Percentiles rank a stretch among this genome's conserved stretches.
phyloP scores from a whole-genome alignment of 2,329 filamentous ascomycete species.

The Neopestalotiopsis sp. region DNA sequence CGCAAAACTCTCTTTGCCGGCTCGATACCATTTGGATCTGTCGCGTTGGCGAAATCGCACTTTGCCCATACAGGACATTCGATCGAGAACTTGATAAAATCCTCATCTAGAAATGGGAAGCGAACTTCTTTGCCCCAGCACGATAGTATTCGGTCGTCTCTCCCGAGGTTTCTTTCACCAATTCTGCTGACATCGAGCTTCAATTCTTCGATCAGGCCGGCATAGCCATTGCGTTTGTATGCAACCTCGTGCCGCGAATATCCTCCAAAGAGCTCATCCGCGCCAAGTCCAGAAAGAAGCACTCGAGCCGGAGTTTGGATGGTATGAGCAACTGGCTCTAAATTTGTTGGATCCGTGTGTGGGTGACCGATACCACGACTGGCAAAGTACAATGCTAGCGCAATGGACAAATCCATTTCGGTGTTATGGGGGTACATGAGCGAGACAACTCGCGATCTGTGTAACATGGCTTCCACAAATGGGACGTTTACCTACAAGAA shows the following conservation, averaged over 20 bases:
- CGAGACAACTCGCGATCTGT: conserved; percentile 71
- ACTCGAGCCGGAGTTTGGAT: conserved; percentile 74
- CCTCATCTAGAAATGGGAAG: conserved; percentile 90
- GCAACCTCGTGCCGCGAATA: conserved; percentile 85
- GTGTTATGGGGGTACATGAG: conserved; percentile 94
- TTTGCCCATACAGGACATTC: conserved; percentile 79
- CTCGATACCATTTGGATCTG: conserved; percentile 58
- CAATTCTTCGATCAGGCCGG: conserved; percentile 79
- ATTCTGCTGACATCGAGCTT: conserved; percentile 84
- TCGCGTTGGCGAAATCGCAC: conserved; percentile 76
- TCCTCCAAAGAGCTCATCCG: conserved; percentile 94
- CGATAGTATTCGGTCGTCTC: conserved; percentile 89
- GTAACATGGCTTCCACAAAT: conserved; percentile 72
- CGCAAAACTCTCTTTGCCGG: conserved; percentile 82
- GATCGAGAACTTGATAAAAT: conserved; percentile 82
- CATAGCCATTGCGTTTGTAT: conserved; percentile 71
- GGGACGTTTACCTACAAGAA: conserved; percentile 73
- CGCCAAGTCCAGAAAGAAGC: conserved; percentile 88
- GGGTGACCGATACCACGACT: conserved; percentile 71
- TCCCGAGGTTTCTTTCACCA: conserved; percentile 91
- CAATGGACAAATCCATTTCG: conserved; percentile 98
- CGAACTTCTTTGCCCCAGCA: conserved; percentile 89
- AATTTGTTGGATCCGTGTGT: conserved; percentile 34
- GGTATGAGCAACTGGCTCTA: conserved; percentile 24
- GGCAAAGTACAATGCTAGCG: conserved; percentile 92